Conservation (phyloP, 257 asterid genomes). For the Gentiana dahurica region DNA sequence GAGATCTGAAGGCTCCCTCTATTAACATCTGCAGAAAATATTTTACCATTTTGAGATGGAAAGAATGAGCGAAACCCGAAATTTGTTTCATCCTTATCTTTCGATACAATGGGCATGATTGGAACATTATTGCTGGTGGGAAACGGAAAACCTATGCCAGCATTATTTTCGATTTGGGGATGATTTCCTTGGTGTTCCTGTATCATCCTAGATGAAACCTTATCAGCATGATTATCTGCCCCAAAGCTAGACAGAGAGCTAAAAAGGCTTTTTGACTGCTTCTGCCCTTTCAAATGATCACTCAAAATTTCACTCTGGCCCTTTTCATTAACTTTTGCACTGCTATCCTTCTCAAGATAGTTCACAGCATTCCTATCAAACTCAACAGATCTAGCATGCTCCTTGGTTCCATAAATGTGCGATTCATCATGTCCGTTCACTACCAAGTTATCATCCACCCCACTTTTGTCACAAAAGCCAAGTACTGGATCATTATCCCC, state of each 20-base stretch:
- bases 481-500: constrained; percentile 23
- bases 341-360: constrained; percentile 18
- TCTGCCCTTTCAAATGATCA: constrained; percentile 8
- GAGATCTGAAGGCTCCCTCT: constrained; percentile 17
- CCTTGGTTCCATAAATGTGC: constrained; percentile 14
- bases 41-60: constrained; percentile 20
- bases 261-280: constrained; percentile 12
- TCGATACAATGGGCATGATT: constrained; percentile 17
- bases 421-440: constrained; percentile 22
- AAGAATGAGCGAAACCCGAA: constrained; percentile 35
- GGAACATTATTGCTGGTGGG: constrained; percentile 19
- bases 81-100: constrained; percentile 23
- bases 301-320: constrained; percentile 17
- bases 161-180: constrained; percentile 17
- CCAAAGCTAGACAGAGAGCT: constrained; percentile 18
- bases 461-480: constrained; percentile 24
- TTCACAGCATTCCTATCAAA: constrained; percentile 17
- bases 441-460: constrained; percentile 16
- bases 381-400: constrained; percentile 17
- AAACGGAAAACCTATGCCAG: constrained; percentile 21
- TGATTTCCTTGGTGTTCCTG: constrained; percentile 19
- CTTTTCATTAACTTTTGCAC: constrained; percentile 8
- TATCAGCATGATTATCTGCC: constrained; percentile 12
- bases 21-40: constrained; percentile 27
- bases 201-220: constrained; percentile 23